These are phyloP conservation scores for Simmondsia chinensis DNA, from an alignment of 148 eudicot genomes.

Conservation along the genomic window DNA sequence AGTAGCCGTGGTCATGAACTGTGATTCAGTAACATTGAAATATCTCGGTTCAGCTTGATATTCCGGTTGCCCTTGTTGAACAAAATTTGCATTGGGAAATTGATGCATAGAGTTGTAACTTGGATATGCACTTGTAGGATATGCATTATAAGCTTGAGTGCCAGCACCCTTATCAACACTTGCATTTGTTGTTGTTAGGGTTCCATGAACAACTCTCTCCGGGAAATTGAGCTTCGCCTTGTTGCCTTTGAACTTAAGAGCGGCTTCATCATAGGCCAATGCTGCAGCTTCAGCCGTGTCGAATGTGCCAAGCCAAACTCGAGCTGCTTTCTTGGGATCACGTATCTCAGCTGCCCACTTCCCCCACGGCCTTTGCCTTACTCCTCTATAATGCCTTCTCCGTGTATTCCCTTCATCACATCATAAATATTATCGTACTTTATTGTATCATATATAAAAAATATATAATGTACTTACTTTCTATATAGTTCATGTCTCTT, in stretches of 20 bases:
- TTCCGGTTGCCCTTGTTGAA: no score
- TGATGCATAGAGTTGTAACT: no score
- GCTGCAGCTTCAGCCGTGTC: constrained; percentile 62
- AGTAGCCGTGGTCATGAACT: no score
- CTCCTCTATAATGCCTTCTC: constrained; percentile 48
- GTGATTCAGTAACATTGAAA: no score
- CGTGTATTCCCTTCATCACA: constrained; percentile 12
- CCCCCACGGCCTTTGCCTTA: constrained; percentile 59
- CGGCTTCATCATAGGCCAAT: constrained; percentile 55
- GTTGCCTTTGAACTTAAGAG: constrained; percentile 52
- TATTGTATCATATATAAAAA: no score
- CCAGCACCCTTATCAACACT: no score
- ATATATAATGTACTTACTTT: not conserved
- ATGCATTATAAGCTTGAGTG: no score
- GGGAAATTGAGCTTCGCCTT: constrained; percentile 62
- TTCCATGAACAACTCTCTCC: constrained; percentile 54
- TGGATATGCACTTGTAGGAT: no score
- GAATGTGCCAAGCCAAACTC: constrained; percentile 62
- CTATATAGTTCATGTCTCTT: no score
- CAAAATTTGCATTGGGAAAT: no score
- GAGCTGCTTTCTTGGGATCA: constrained; percentile 50
- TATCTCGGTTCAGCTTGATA: no score
- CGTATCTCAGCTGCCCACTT: constrained; percentile 64
- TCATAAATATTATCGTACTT: not conserved
- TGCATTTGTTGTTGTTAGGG: no score